These are phyloP conservation scores for Ogataea naganishii DNA, from an alignment of 805 yeast species.

Conservation along the genomic window DNA sequence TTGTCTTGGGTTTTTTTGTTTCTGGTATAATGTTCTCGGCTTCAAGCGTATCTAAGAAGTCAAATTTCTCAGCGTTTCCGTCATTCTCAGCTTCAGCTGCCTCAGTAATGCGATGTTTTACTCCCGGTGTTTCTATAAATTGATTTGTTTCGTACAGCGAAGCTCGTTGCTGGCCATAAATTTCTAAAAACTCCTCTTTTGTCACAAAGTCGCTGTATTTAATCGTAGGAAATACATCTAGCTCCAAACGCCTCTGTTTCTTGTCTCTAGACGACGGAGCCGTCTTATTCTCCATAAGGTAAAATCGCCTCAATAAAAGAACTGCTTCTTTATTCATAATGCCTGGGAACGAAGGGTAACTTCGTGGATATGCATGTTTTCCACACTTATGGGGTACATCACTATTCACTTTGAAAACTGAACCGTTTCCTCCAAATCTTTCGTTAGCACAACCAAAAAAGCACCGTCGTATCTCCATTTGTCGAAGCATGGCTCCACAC, in stretches of 20 bases:
- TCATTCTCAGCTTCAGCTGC: no score
- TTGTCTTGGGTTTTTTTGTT: no score
- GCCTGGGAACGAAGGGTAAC: constrained; percentile 66
- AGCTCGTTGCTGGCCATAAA: constrained; percentile 37
- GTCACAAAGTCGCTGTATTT: constrained; percentile 46
- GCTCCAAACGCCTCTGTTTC: constrained; percentile 53
- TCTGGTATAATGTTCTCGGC: no score
- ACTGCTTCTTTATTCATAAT: constrained; percentile 76
- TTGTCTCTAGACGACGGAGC: constrained; percentile 80
- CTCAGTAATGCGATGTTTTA: no score
- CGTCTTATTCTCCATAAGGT: constrained; percentile 72
- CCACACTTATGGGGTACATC: constrained; percentile 21
- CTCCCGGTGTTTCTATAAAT: constrained; percentile 17
- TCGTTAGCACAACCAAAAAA: constrained; percentile 93
- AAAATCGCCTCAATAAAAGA: constrained; percentile 70
- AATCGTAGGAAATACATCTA: constrained; percentile 51
- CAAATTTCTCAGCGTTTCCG: no score
- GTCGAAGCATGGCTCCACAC: constrained; percentile 92
- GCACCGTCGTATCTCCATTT: constrained; percentile 63
- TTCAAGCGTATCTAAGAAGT: no score
- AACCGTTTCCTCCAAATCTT: constrained; percentile 94
- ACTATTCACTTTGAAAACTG: constrained; percentile 55
- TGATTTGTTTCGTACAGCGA: constrained; percentile 15
- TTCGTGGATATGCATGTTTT: constrained; percentile 13
- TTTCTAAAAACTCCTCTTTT: constrained; percentile 36